phyloP scores from a whole-genome alignment of 1,139 yeast species.

The Blastobotrys ciferrii region DNA sequence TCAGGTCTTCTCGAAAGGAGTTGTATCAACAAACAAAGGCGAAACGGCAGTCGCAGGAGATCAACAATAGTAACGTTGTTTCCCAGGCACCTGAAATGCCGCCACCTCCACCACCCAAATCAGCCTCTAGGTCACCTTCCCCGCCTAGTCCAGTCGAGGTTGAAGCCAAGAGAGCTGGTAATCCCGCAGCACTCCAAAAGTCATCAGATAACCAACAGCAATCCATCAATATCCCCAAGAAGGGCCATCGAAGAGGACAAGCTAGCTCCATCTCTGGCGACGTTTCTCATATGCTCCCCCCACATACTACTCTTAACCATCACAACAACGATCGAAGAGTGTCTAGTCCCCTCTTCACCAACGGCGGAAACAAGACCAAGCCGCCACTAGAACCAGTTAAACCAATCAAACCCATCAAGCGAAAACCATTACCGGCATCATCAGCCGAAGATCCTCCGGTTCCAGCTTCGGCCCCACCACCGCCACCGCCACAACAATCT shows the following conservation, averaged over 20 bases:
- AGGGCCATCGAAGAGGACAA: constrained; percentile 5
- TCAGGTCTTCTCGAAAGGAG: constrained; percentile 21
- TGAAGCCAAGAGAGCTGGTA: neutral
- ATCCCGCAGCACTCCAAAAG: neutral
- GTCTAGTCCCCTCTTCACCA: constrained; percentile 1
- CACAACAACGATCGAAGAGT: constrained; percentile 7
- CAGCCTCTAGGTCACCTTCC: neutral
- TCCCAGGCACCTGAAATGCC: constrained; percentile 4
- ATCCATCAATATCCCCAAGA: neutral
- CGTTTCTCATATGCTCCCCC: constrained; percentile 5
- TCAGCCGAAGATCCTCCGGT: neutral
- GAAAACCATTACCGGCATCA: neutral
- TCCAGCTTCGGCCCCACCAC: constrained; percentile 10
- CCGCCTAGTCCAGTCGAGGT: neutral
- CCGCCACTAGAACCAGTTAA: neutral
- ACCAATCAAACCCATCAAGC: neutral
- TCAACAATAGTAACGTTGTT: neutral
- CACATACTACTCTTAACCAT: constrained; percentile 3
- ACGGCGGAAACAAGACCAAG: neutral
- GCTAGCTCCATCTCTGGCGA: constrained; percentile 5
- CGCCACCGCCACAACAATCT: constrained; percentile 12
- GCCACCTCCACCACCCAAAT: constrained; percentile 7
- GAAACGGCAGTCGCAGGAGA: neutral
- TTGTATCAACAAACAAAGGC: neutral
- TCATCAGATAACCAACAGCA: neutral